Evolutionary conservation across 2,329 filamentous ascomycete genomes (phyloP).

Genomic region (Fusarium tanahbumbuense): DNA sequence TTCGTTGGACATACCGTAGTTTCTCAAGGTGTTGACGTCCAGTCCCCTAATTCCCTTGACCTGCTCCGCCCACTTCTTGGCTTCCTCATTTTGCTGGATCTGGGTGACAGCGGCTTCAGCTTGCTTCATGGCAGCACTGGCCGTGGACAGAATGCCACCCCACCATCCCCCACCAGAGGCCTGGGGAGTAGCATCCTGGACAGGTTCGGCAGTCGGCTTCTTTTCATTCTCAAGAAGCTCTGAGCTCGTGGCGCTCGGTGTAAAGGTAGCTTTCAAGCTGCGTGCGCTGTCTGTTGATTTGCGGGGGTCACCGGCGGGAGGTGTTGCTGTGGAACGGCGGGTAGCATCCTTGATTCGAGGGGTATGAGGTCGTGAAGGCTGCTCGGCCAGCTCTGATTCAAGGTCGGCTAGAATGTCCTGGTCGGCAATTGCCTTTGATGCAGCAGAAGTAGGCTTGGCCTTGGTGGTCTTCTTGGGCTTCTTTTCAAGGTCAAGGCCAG

Average conservation of each 20-base stretch:
- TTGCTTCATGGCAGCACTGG: constrained; percentile 87
- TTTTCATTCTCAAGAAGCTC: constrained; percentile 69
- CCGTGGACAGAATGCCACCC: constrained; percentile 86
- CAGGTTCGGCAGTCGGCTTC: constrained; percentile 60
- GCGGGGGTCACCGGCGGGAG: constrained; percentile 70
- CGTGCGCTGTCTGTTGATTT: constrained; percentile 83
- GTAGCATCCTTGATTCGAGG: constrained; percentile 73
- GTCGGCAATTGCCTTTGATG: constrained; percentile 63
- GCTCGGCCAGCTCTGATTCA: constrained; percentile 76
- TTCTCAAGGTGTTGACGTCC: constrained; percentile 81
- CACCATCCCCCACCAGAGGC: constrained; percentile 80
- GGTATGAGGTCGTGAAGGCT: constrained; percentile 82
- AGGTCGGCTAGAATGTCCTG: constrained; percentile 90
- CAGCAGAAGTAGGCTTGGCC: constrained; percentile 61
- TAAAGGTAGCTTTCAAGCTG: constrained; percentile 77
- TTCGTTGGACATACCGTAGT: constrained; percentile 49
- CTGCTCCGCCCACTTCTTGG: constrained; percentile 95
- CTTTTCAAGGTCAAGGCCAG: constrained; percentile 67
- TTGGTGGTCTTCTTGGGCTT: constrained; percentile 62
- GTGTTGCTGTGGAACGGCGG: constrained; percentile 61
- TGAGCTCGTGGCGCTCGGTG: constrained; percentile 73
- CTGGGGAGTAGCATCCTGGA: constrained; percentile 46
- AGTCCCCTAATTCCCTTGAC: constrained; percentile 72
- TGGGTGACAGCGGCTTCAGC: constrained; percentile 94
- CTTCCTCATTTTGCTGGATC: constrained; percentile 95